A percentile compares a stretch with the other conserved stretches of the same genome.
These are phyloP conservation scores for Daldinia sp. DNA, from an alignment of 2,329 filamentous ascomycete genomes.

Conservation along the genomic window DNA sequence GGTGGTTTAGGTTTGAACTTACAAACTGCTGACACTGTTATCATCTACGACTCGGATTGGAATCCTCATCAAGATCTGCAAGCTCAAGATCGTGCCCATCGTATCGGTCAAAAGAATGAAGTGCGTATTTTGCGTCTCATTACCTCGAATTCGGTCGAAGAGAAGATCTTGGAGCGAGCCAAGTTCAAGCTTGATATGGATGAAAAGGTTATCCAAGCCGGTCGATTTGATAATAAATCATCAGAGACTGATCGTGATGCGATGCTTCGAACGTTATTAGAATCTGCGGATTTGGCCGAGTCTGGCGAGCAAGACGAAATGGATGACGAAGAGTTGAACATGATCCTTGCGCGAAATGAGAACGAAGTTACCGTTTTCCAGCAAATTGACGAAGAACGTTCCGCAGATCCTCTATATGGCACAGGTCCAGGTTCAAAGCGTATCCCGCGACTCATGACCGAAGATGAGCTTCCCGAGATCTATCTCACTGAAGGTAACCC, in stretches of 20 bases:
- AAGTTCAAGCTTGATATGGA: conserved; percentile 99
- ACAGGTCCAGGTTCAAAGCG: conserved; percentile 70
- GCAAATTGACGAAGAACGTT: conserved; percentile 81
- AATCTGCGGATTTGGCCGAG: conserved; percentile 80
- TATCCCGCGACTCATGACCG: conserved; percentile 83
- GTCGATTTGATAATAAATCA: conserved; percentile 99
- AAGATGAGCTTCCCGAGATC: conserved; percentile 91
- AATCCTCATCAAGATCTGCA: conserved; percentile 99
- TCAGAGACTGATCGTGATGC: conserved; percentile 98
- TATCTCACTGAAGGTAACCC: conserved; percentile 90
- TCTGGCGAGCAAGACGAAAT: conserved; percentile 89
- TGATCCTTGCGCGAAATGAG: conserved; percentile 91
- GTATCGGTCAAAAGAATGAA: conserved; percentile 99
- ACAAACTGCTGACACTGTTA: conserved; percentile 98
- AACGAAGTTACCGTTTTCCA: conserved; percentile 83
- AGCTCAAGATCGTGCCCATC: conserved; percentile 98
- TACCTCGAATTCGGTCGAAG: conserved; percentile 96
- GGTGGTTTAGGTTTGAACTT: conserved; percentile 97
- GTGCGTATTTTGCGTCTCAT: conserved; percentile 96
- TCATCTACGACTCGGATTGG: conserved; percentile 99
- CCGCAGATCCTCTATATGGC: conserved; percentile 77
- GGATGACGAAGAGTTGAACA: conserved; percentile 97
- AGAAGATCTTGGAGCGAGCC: conserved; percentile 97
- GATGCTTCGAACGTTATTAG: conserved; percentile 91
- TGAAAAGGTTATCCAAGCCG: conserved; percentile 98